These are phyloP conservation scores for Ustilago sp. DNA, from an alignment of 1,284 basidiomycete species.

Conservation along the genomic window DNA sequence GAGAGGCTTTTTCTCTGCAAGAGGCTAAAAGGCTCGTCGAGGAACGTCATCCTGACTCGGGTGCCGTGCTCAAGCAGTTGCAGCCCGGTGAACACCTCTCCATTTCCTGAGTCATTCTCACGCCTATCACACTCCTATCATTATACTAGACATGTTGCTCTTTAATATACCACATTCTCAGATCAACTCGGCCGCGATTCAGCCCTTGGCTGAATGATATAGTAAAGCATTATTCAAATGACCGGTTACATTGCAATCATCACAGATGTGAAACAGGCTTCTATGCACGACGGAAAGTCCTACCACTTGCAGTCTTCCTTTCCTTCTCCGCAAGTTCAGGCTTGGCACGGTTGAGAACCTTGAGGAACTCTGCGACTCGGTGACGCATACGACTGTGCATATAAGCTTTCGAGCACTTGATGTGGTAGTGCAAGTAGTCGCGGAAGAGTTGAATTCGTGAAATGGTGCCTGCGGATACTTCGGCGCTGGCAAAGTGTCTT, in stretches of 20 bases:
- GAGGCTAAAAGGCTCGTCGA: conserved; percentile 6
- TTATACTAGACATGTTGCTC: not conserved
- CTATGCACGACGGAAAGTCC: conserved; percentile 63
- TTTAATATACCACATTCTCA: not conserved
- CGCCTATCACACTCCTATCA: not conserved
- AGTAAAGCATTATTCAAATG: not conserved
- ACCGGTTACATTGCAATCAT: not conserved
- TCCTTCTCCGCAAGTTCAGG: conserved; percentile 85
- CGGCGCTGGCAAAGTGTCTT: conserved; percentile 85
- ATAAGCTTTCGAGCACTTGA: conserved; percentile 99
- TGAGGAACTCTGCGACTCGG: conserved; percentile 95
- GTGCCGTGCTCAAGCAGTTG: conserved; percentile 10
- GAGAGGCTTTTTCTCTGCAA: conserved; percentile 13
- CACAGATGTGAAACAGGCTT: not conserved
- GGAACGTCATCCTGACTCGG: not conserved
- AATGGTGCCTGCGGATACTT: conserved; percentile 84
- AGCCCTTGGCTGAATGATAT: not conserved
- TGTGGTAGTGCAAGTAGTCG: conserved; percentile 97
- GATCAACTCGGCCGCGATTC: not conserved
- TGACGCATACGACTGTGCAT: conserved; percentile 98
- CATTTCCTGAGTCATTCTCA: conserved; percentile 3
- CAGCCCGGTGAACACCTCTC: conserved; percentile 22
- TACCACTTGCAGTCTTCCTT: conserved; percentile 83
- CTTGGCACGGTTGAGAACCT: conserved; percentile 97
- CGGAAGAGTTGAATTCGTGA: conserved; percentile 97